Evolutionary conservation across 192 early-diverging fungal genomes (phyloP).

Genomic region (Coemansia sp.): DNA sequence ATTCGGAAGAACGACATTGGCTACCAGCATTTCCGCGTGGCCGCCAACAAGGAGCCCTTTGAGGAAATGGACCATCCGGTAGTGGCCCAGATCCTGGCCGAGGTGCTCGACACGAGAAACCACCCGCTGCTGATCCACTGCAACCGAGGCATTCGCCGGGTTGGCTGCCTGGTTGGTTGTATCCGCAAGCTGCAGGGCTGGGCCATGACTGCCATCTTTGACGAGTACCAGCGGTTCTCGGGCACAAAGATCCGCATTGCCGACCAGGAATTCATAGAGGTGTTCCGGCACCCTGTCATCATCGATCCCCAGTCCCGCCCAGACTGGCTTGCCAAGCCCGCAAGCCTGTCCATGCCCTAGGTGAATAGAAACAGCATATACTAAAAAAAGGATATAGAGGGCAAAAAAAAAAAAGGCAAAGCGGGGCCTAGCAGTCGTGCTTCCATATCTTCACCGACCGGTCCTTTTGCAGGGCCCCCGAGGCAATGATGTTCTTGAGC

Average conservation of each 20-base stretch:
- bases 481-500: slow-evolving; percentile 90
- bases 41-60: slow-evolving; percentile 76
- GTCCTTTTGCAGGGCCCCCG: slow-evolving; percentile 87
- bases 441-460: slow-evolving; percentile 83
- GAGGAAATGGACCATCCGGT: slow-evolving; percentile 32
- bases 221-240: slow-evolving; percentile 93
- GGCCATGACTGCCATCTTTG: slow-evolving; percentile 96
- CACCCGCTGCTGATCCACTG: slow-evolving; percentile 82
- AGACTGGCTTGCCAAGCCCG: slow-evolving; percentile 18
- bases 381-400: not conserved
- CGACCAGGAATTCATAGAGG: slow-evolving; percentile 82
- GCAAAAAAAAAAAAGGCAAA: too few species aligned
- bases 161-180: slow-evolving; percentile 91
- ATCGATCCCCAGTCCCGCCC: slow-evolving; percentile 20
- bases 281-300: slow-evolving; percentile 24
- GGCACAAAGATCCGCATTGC: slow-evolving; percentile 82
- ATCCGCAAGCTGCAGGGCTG: slow-evolving; percentile 90
- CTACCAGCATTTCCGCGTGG: slow-evolving; percentile 72
- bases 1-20: slow-evolving; percentile 65
- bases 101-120: slow-evolving; percentile 40
- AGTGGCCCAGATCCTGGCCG: slow-evolving; percentile 26
- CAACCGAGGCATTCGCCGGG: slow-evolving; percentile 88
- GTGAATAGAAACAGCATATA: not conserved
- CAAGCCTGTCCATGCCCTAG: too few species aligned
- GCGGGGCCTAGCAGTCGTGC: slow-evolving; percentile 36